Conservation (phyloP, 1,284 basidiomycete species). For the Melampsora americana region DNA sequence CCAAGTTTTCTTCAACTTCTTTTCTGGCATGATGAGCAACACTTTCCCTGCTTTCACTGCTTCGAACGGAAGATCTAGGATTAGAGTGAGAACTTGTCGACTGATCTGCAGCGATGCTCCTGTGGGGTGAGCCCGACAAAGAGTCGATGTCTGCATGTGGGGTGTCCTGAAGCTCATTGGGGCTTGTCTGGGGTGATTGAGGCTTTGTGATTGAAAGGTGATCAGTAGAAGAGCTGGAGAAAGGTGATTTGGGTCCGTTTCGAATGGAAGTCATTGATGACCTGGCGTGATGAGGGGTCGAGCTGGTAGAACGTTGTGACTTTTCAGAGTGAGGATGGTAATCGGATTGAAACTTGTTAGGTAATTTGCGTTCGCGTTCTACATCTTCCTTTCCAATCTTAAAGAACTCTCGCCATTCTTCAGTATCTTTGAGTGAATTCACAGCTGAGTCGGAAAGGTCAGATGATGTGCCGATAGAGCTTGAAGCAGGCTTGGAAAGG, state of each 20-base stretch:
- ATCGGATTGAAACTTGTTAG: slow-evolving; percentile 8
- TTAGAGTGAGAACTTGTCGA: too few relatives aligned
- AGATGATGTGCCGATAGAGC: not conserved
- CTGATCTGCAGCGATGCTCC: too few relatives aligned
- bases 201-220: not conserved
- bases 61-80: too few relatives aligned
- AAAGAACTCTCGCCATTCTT: slow-evolving; percentile 37
- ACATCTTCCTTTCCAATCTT: slow-evolving; percentile 36
- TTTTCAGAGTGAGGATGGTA: not conserved
- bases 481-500: not conserved
- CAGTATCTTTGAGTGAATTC: slow-evolving; percentile 12
- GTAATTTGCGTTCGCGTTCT: slow-evolving; percentile 19
- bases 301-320: too few relatives aligned
- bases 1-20: not conserved
- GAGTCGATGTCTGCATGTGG: too few relatives aligned
- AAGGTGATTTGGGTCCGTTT: too few relatives aligned
- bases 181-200: not conserved
- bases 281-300: too few relatives aligned
- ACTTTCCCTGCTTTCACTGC: too few relatives aligned
- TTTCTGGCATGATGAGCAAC: not conserved
- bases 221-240: too few relatives aligned
- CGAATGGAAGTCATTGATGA: too few relatives aligned
- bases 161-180: not conserved
- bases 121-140: too few relatives aligned
- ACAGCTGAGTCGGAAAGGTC: not conserved